Evolutionary conservation across 163 green algal genomes (phyloP), one percentile per base, ranked within the genome.

Genomic region (Chloromonas sp.): DNA sequence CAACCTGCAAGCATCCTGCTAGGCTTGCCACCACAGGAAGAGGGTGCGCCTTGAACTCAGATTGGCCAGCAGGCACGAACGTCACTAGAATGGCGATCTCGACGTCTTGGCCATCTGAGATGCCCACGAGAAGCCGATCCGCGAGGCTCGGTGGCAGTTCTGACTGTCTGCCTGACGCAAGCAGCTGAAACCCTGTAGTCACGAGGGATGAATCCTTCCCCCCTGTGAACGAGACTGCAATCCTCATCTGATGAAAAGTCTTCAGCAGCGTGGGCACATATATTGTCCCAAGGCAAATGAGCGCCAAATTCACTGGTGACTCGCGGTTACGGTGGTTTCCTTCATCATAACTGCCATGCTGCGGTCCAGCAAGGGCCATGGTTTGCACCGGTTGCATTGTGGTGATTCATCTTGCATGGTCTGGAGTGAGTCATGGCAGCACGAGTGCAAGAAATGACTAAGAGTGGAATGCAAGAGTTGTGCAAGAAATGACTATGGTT

Each of bases 151-250:
- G 57, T 14, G 85, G 61, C 80, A 77, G 78, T 36, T 85, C 8
- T 1, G 58, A 60, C 15, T 80, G 0, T 82, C 81, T 0, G 70
- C 78, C 1, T 57, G 66, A 15, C 61, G 61, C 71, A 83, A 78
- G 60, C 83, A 58, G 79, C 59, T 11, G 79, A 2, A 0, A 11
- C 0, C 70, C 14, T 59, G 61, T 36, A 2, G 78, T 3, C 0
- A 84, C 86, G 0, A 83, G 78, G 14, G 70, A 83, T 0, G 66
- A 85, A 71, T 89, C 86, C 71, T 89, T 89, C 57, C 86, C 86
- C 71, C 86, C 86, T 3, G 86, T 89, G 58, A 89, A 89, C 0
- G 82, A 87, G 0, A 89, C 71, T 0, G 86, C 86, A 2, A 83
- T 60, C n/a, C 76, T 58, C 76, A 81, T 81, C 66, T 74, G 36